Evolutionary conservation across 306 rosid genomes (phyloP).

Genomic region (Gynostemma pentaphyllum): DNA sequence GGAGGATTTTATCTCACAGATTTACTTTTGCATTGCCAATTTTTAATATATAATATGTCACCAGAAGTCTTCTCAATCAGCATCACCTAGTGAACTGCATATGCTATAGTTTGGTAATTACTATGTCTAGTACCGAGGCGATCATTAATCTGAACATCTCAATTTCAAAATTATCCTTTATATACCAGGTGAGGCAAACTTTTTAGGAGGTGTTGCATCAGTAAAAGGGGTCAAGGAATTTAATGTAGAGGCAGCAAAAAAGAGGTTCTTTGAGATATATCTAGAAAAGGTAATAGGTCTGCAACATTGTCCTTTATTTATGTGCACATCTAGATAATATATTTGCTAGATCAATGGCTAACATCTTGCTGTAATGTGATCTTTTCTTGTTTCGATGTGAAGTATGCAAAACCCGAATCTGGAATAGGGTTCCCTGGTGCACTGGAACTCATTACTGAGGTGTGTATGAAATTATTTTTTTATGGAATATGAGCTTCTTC

Average conservation of each 20-base stretch:
- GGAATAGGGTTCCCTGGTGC: constrained; percentile 98
- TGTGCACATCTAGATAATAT: neutral
- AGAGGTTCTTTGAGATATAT: constrained; percentile 86
- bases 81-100: constrained; percentile 1
- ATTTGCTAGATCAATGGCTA: neutral
- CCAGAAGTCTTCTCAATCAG: neutral
- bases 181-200: constrained; percentile 75
- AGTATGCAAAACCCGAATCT: constrained; percentile 94
- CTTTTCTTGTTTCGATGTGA: neutral
- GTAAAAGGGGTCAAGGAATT: constrained; percentile 73
- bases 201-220: constrained; percentile 93
- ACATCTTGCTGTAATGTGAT: neutral
- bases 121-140: neutral
- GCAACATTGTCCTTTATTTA: neutral
- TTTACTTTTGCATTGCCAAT: neutral
- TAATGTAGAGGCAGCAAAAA: constrained; percentile 62
- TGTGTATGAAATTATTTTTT: constrained; percentile 14
- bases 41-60: neutral
- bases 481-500: constrained; percentile 3
- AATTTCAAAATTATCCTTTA: neutral
- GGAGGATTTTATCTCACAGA: neutral
- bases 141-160: neutral
- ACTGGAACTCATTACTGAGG: constrained; percentile 83
- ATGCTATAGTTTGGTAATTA: neutral
- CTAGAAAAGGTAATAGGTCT: constrained; percentile 51